phyloP scores from a whole-genome alignment of 257 asterid species.

The Nicotiana paniculata region DNA sequence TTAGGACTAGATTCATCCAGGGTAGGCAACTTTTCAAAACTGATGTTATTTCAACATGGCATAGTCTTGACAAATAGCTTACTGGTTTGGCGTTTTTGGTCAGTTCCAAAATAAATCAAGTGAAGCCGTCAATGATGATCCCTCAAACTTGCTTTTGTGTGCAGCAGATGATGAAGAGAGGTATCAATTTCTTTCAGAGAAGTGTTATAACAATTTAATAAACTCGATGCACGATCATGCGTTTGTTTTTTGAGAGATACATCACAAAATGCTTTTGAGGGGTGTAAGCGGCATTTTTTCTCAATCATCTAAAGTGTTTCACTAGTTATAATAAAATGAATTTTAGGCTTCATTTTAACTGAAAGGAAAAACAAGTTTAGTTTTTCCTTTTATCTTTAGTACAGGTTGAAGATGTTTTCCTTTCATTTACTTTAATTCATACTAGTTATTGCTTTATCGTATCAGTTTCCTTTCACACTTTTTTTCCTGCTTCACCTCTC shows the following conservation, averaged over 20 bases:
- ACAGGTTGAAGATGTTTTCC: not conserved
- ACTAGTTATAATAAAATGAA: not conserved
- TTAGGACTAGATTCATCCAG: constrained; percentile 92
- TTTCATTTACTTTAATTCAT: not conserved
- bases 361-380: not conserved
- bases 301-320: not conserved
- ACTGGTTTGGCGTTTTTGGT: constrained; percentile 4
- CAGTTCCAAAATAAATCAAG: constrained; percentile 86
- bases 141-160: constrained; percentile 53
- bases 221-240: not conserved
- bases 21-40: constrained; percentile 32
- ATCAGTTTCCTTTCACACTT: not conserved
- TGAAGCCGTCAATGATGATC: constrained; percentile 49
- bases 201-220: constrained; percentile 1
- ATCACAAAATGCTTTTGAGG: not conserved
- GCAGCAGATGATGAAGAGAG: constrained; percentile 77
- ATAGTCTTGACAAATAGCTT: not conserved
- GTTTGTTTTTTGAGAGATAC: not conserved
- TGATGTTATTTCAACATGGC: not conserved
- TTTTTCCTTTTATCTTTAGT: not conserved
- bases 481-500: not conserved
- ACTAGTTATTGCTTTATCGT: not conserved
- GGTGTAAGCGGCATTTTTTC: not conserved
- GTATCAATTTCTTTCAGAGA: constrained; percentile 28
- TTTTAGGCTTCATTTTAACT: not conserved